phyloP scores from a whole-genome alignment of 2,329 filamentous ascomycete genomes.

The Aspergillus persii region DNA sequence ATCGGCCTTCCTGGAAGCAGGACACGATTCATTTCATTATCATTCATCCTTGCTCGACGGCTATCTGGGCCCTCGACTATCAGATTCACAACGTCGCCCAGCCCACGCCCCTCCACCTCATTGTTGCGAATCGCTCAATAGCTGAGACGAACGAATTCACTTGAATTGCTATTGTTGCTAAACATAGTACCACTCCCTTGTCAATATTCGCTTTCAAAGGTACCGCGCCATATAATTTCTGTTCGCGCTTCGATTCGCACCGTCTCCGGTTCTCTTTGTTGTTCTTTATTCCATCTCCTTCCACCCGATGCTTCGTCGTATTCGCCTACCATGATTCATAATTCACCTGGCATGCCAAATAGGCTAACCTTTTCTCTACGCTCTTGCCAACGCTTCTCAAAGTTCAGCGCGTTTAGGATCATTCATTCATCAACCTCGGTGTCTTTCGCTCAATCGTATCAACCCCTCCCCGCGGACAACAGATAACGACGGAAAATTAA shows the following conservation, averaged over 20 bases:
- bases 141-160: not conserved
- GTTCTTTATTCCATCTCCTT: constrained; percentile 2
- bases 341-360: constrained; percentile 4
- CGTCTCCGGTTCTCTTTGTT: not conserved
- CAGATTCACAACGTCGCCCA: not conserved
- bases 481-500: not conserved
- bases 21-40: not conserved
- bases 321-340: constrained; percentile 6
- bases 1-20: not conserved
- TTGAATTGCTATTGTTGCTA: not conserved
- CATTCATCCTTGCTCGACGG: not conserved
- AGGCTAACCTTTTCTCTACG: constrained; percentile 22
- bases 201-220: not conserved
- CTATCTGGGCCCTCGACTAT: not conserved
- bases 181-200: not conserved
- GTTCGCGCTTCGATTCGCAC: not conserved
- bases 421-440: constrained; percentile 3
- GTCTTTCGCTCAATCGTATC: not conserved
- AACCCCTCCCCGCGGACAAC: not conserved
- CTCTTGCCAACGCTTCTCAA: constrained; percentile 17
- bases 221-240: constrained; percentile 1
- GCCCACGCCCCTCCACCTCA: not conserved
- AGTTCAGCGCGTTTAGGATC: constrained; percentile 16
- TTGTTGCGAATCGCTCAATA: not conserved
- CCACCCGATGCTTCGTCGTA: constrained; percentile 6